Evolutionary conservation across 2,329 filamentous ascomycete species (phyloP).

Genomic region (Epichloe sp.): DNA sequence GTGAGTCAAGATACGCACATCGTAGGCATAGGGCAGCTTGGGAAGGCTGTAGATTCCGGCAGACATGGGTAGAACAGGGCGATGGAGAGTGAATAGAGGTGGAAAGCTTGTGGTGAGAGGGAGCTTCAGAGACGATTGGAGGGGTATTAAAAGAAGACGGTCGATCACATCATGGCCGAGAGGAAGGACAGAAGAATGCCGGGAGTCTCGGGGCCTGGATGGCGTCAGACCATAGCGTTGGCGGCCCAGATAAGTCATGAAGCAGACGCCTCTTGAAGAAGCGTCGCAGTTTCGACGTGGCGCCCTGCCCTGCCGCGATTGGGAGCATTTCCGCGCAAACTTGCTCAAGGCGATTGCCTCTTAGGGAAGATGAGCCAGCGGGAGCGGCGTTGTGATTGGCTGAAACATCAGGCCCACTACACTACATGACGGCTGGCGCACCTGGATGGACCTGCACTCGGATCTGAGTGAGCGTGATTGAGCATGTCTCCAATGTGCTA

Average conservation of each 20-base stretch:
- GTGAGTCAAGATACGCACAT: conserved; percentile 36
- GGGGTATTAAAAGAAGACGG: neutral
- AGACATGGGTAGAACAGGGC: conserved; percentile 18
- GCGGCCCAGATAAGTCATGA: no score
- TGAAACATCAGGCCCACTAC: neutral
- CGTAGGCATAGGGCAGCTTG: conserved; percentile 53
- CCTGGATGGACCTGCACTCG: neutral
- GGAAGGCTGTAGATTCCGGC: conserved; percentile 44
- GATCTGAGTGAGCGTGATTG: neutral
- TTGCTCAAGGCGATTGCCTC: conserved; percentile 20
- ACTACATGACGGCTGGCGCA: neutral
- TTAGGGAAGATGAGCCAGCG: conserved; percentile 11
- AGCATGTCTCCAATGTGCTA: conserved; percentile 1
- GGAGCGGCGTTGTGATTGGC: conserved; percentile 18
- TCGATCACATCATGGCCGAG: no score
- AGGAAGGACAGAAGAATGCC: no score
- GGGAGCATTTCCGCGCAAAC: conserved; percentile 21
- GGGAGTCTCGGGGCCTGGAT: no score
- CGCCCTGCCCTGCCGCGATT: conserved; percentile 1
- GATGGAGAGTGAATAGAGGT: neutral
- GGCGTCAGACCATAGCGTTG: no score
- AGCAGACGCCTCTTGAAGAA: no score
- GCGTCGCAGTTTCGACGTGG: no score
- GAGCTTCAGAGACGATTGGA: neutral
- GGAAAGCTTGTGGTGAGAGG: neutral